Conservation (phyloP, 768 basidiomycete genomes). For the Tricholoma bakamatsutake region DNA sequence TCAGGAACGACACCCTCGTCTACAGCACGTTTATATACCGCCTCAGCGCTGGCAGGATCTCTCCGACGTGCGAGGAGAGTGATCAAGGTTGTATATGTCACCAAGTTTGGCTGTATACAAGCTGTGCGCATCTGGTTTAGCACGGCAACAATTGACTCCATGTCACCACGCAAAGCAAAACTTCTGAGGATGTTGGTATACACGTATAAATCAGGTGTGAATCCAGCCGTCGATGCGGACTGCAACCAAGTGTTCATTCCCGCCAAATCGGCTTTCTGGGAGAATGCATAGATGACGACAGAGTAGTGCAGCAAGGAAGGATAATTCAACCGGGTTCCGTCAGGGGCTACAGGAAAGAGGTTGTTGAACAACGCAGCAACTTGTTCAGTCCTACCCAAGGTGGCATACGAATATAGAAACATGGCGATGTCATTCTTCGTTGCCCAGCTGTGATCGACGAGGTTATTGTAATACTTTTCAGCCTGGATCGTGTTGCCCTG, state of each 20-base stretch:
- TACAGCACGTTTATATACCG: conserved; percentile 59
- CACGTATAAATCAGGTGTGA: conserved; percentile 48
- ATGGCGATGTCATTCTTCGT: conserved; percentile 29
- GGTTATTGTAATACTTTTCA: conserved; percentile 34
- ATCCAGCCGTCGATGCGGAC: conserved; percentile 41
- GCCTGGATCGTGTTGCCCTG: conserved; percentile 43
- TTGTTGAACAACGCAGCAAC: conserved; percentile 48
- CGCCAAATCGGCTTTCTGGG: conserved; percentile 37
- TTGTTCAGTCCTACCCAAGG: conserved; percentile 32
- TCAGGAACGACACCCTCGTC: conserved; percentile 59
- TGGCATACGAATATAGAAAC: conserved; percentile 53
- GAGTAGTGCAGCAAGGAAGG: conserved; percentile 51
- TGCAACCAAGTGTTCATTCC: conserved; percentile 52
- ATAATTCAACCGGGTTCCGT: conserved; percentile 23
- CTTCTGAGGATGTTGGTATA: conserved; percentile 57
- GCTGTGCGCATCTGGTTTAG: conserved; percentile 57
- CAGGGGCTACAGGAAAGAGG: conserved; percentile 39
- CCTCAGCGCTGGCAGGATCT: conserved; percentile 62
- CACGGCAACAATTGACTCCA: conserved; percentile 42
- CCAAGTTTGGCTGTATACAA: conserved; percentile 38
- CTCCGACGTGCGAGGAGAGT: conserved; percentile 54
- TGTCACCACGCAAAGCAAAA: conserved; percentile 49
- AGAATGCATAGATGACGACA: conserved; percentile 49
- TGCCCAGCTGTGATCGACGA: conserved; percentile 25
- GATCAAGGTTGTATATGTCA: conserved; percentile 64